Base-by-base conservation (phyloP, 305 asterid species). In the Caryopteris hybrid region DNA sequence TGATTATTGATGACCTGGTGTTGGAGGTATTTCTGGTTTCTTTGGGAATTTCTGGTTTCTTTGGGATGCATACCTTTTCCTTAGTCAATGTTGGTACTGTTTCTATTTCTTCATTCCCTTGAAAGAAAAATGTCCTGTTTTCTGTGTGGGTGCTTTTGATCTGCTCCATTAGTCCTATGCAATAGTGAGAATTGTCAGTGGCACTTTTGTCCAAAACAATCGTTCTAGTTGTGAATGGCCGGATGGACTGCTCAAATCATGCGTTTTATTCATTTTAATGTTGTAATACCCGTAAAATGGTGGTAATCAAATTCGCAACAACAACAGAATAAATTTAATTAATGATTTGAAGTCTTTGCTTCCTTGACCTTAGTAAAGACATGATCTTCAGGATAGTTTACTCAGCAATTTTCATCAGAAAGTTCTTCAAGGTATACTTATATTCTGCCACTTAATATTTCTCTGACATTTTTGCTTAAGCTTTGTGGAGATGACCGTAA, bases 371-470 rank as follows among this genome's bases (percentile, higher is more conserved):
- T 17, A 38, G 36, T 50, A 43, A 74, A 94, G 99, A 91, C 84
- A 94, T 91, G 98, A 74, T 83, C 78, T 77, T 87, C 72, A 84
- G 97, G 84, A 87, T 94, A 53, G 56, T 77, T 43, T 94, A 89
- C 74, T 94, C 99, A 6, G 90, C 88, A 50, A 59, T 79, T 57
- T 94, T 91, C 87, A 91, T 91, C 83, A 81, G 79, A 70, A 78
- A 80, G 52, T 88, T 84, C 80, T 91, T 94, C 83, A 79, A 89
- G 98, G 99, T 94, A 86, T 27, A 38, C 14, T 27, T 57, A 34
- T 46, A 39, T 8, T 45, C 31, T 70, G 71, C 20, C 51, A 72
- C 54, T 46, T 27, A 14, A 51, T 34, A 8, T 20, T 31, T 63
- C 69, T 63, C 23, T 46, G 6, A 22, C 21, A 29, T 20, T 43